Evolutionary conservation across 805 yeast species (phyloP), one percentile per base, ranked within the genome.

Genomic region (Millerozyma acaciae): DNA sequence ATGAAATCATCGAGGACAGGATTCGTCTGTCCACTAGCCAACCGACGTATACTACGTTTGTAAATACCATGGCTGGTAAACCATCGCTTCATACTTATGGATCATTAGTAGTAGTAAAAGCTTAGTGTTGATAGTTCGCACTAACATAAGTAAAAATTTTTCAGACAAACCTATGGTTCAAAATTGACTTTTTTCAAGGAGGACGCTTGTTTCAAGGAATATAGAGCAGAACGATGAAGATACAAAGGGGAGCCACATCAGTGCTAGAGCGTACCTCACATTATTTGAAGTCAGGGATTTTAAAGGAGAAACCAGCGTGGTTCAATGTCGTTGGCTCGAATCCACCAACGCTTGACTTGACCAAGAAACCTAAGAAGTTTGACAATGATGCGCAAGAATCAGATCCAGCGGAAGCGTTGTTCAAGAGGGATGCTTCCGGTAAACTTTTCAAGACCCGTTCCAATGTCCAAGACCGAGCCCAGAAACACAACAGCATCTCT

Each of bases 271-370:
- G 88, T 50, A 84, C 96, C 0, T 80, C 96, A 2, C 80, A 82
- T 38, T 79, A 79, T 47, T 62, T 90, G 42, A 70, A 69, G 47
- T 73, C 84, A 0, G 90, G 94, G 2, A 64, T 81, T n/a, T 68
- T 87, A 29, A 67, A 59, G 20, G 60, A 71, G 20, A 81, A 83
- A 50, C 98, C 98, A 2, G 80, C 80, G 1, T 93, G 97, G 98
- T 87, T 73, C 59, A 78, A 80, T 42, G 90, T 84, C 5, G 87
- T 93, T 10, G 84, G 85, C 4, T 70, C 79, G 17, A 71, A 81
- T 46, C 97, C 97, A 24, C 97, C 97, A 21, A 65, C 74, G 26
- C 72, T 73, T 39, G 76, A 78, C 44, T 71, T 80, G 45, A 70
- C 70, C 34, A 75, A 70, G 44, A 64, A 67, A 36, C 56, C 70